Conservation (phyloP, 176 grass and related monocot species). For the Zea luxurians region DNA sequence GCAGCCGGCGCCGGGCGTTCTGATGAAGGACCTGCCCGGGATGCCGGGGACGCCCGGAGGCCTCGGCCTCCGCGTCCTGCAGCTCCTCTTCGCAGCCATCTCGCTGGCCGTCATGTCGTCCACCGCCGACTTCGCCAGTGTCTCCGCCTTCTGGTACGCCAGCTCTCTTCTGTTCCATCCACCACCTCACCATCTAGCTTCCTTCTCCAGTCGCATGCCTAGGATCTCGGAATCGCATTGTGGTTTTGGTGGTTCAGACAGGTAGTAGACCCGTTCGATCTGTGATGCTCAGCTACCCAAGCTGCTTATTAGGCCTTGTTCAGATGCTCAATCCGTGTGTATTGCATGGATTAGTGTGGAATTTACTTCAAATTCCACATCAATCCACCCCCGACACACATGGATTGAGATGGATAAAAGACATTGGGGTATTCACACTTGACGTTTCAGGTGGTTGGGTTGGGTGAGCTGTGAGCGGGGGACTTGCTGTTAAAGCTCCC, state of each 20-base stretch:
- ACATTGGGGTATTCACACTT: neutral
- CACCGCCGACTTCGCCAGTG: conserved; percentile 74
- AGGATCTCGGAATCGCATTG: conserved; percentile 19
- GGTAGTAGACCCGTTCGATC: neutral
- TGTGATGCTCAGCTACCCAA: neutral
- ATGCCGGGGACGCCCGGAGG: conserved; percentile 75
- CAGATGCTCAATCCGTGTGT: too few relatives aligned
- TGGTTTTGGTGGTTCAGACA: conserved; percentile 25
- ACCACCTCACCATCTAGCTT: neutral
- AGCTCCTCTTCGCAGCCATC: conserved; percentile 67
- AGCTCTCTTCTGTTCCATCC: neutral
- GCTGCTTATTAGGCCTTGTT: too few relatives aligned
- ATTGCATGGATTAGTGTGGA: too few relatives aligned
- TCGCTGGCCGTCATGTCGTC: conserved; percentile 77
- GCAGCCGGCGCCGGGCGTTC: conserved; percentile 50
- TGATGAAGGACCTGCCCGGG: conserved; percentile 88
- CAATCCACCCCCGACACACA: too few relatives aligned
- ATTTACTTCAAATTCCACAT: too few relatives aligned
- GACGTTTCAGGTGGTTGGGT: neutral
- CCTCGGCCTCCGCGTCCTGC: conserved; percentile 63
- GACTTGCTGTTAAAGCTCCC: neutral
- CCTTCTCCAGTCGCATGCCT: neutral
- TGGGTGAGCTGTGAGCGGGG: neutral
- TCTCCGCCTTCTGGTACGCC: conserved; percentile 74
- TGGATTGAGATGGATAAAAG: too few relatives aligned